Evolutionary conservation across 2,329 filamentous ascomycete species (phyloP).

Genomic region (Blastomyces emzantsi): DNA sequence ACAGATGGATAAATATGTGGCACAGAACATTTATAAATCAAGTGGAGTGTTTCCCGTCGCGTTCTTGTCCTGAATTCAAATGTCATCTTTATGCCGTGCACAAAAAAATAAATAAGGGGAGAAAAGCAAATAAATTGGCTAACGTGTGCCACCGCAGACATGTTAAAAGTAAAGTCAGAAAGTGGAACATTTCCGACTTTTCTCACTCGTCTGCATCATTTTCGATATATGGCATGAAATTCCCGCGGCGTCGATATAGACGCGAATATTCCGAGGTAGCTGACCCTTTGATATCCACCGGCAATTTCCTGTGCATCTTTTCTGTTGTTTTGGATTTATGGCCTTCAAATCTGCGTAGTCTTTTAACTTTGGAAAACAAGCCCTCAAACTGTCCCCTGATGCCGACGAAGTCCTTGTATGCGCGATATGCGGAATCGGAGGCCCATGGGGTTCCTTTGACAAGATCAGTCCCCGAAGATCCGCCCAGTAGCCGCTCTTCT

Average conservation of each 20-base stretch:
- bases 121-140: not conserved
- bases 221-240: slow-evolving; percentile 4
- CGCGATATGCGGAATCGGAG: slow-evolving; percentile 12
- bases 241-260: not conserved
- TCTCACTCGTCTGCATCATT: not conserved
- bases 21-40: not conserved
- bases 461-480: not conserved
- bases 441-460: slow-evolving; percentile 7
- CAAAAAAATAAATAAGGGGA: no score
- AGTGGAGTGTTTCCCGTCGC: not conserved
- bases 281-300: not conserved
- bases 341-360: not conserved
- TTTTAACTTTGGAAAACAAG: slow-evolving; percentile 7
- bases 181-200: not conserved
- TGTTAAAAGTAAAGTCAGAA: not conserved
- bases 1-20: not conserved
- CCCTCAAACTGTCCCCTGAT: slow-evolving; percentile 4
- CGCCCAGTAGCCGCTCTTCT: slow-evolving; percentile 15
- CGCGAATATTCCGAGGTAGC: not conserved
- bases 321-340: not conserved
- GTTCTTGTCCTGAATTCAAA: not conserved
- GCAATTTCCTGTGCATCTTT: slow-evolving; percentile 2
- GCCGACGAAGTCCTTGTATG: slow-evolving; percentile 15
- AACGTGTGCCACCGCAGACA: not conserved
- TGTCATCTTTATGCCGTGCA: not conserved